These are phyloP conservation scores for Apiospora koreana DNA, from an alignment of 2,329 filamentous ascomycete genomes.

Conservation along the genomic window DNA sequence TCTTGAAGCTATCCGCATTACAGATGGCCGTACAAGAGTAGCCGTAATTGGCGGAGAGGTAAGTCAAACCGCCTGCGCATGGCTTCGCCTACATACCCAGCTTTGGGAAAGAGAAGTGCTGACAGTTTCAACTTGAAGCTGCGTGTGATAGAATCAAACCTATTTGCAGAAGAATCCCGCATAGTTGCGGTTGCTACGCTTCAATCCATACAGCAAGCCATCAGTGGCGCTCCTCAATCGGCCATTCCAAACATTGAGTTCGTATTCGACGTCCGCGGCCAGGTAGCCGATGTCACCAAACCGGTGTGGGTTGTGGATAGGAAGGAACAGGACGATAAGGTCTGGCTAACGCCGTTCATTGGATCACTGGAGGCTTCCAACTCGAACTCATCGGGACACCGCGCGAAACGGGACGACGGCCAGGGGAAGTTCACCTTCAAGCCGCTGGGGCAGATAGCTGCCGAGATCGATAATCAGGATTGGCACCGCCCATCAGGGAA, in stretches of 20 bases:
- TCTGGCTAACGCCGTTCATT: not conserved
- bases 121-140: not conserved
- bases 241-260: not conserved
- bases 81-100: not conserved
- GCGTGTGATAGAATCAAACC: not conserved
- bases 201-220: not conserved
- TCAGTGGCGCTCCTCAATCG: not conserved
- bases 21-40: not conserved
- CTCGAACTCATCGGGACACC: not conserved
- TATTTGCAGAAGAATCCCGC: not conserved
- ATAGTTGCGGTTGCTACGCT: not conserved
- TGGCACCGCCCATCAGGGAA: not conserved
- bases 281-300: conserved; percentile 2
- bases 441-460: not conserved
- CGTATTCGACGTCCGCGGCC: not conserved
- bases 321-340: not conserved
- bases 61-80: not conserved
- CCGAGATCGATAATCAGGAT: not conserved
- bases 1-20: not conserved
- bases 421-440: not conserved
- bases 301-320: not conserved
- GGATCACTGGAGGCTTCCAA: not conserved
- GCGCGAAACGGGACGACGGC: not conserved
- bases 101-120: not conserved
- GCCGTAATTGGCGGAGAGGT: not conserved